Conservation (phyloP, 805 yeast species). For the Lachancea mirantina region DNA sequence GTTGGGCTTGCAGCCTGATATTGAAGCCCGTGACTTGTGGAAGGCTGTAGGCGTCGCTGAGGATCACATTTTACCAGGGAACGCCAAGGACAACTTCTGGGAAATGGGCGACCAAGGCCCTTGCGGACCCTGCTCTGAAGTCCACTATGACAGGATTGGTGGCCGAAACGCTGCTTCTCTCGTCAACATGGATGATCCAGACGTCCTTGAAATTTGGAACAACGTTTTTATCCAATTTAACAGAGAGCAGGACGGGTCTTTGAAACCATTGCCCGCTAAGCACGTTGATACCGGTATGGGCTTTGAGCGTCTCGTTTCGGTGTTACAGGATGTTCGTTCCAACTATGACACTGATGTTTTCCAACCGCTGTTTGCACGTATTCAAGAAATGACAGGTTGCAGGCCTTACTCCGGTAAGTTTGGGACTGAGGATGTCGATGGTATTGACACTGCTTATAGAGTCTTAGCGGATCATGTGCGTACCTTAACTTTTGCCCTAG, state of each 20-base stretch:
- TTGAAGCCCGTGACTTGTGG: constrained; percentile 90
- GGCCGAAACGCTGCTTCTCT: constrained; percentile 90
- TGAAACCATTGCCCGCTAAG: constrained; percentile 82
- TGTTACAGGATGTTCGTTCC: constrained; percentile 82
- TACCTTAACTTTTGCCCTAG: constrained; percentile 89
- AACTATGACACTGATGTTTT: constrained; percentile 98
- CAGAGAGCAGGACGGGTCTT: constrained; percentile 80
- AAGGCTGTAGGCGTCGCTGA: constrained; percentile 78
- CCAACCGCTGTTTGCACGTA: constrained; percentile 75
- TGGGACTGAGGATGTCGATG: constrained; percentile 87
- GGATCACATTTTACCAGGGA: constrained; percentile 89
- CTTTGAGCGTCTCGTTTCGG: constrained; percentile 92
- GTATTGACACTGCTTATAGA: constrained; percentile 96
- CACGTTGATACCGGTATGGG: constrained; percentile 99
- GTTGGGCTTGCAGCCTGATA: constrained; percentile 82
- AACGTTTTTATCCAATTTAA: constrained; percentile 94
- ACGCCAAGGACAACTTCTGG: constrained; percentile 93
- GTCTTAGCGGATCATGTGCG: constrained; percentile 98
- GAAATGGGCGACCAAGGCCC: constrained; percentile 99
- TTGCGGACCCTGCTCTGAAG: constrained; percentile 98
- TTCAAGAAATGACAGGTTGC: constrained; percentile 88
- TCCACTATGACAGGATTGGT: constrained; percentile 96
- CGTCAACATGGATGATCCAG: constrained; percentile 96
- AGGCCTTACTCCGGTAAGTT: constrained; percentile 89
- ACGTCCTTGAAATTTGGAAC: constrained; percentile 97